Evolutionary conservation across 805 yeast species (phyloP), one percentile per base, ranked within the genome.

Genomic region (Spathaspora gorwiae): DNA sequence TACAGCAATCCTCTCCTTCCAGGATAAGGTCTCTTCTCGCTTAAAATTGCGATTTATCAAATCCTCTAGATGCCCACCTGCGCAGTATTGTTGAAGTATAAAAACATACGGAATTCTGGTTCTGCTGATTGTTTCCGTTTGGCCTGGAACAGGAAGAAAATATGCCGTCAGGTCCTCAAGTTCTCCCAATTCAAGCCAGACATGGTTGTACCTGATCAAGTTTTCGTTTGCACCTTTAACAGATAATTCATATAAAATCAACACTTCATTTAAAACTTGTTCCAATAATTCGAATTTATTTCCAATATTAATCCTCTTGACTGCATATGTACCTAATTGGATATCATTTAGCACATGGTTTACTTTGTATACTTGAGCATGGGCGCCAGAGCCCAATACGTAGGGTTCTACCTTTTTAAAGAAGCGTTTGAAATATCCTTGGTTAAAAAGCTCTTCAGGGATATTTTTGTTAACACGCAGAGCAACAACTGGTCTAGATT

Each of bases 221-320:
- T 66, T 64, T 39, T 66, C 72, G 40, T 38, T 77, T 69, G 75
- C 62, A 33, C 72, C 66, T 44, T 64, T 46, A 52, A 63, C 71
- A 2, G 80, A 73, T 26, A 78, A 57, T 51, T 74, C 74, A 54
- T 76, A 84, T 33, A 90, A 64, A 42, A 90, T 77, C 51, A 84
- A 76, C 3, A 90, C 97, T 59, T 90, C 97, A 47, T 80, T 76
- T 41, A 90, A 67, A 5, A 87, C 90, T 49, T 80, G 80, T 39
- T 78, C 75, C 31, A 90, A 72, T 73, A 86, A 81, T n/a, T 68
- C 70, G 44, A 80, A 73, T 53, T 86, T 82, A 55, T 86, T 79
- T 0, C 96, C 97, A 37, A 90, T 84, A 7, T 92, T 84, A 7
- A 90, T 86, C 55, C 89, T 82, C 56, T 90, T 90, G 46, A 90